Percentiles rank a stretch among this genome's conserved stretches.
These are phyloP conservation scores for Solanum phureja DNA, from an alignment of 257 asterid species.

Conservation along the genomic window DNA sequence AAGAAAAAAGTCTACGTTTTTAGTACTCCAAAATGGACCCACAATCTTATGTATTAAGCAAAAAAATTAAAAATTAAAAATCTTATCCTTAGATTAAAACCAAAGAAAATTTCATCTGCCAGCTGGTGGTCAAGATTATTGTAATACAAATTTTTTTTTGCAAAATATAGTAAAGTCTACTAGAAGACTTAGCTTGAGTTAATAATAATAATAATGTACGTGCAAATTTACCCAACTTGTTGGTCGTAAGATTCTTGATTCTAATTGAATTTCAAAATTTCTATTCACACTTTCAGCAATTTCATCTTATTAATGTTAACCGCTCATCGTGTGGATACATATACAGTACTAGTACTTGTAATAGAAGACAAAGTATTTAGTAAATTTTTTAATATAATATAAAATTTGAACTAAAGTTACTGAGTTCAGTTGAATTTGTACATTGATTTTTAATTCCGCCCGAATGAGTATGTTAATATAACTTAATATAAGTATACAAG, in stretches of 20 bases:
- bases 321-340: too few species aligned
- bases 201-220: not conserved
- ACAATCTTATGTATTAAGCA: conserved; percentile 40
- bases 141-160: not conserved
- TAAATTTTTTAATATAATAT: not conserved
- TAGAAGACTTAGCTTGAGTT: not conserved
- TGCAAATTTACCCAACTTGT: not conserved
- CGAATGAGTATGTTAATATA: too few species aligned
- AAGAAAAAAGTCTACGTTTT: conserved; percentile 3
- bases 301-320: not conserved
- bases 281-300: not conserved
- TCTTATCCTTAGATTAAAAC: not conserved
- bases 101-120: not conserved
- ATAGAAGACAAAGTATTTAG: too few species aligned
- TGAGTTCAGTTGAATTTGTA: accelerated
- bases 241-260: not conserved
- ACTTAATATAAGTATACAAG: not conserved
- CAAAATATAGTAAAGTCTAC: not conserved
- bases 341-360: too few species aligned
- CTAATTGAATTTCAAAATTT: not conserved
- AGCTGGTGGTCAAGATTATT: not conserved
- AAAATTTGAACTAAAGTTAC: not conserved
- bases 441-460: accelerated
- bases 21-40: conserved; percentile 39
- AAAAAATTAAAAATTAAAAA: not conserved